These are phyloP conservation scores for Fusarium solani-melongenae DNA, from an alignment of 2,329 filamentous ascomycete genomes.

Conservation along the genomic window DNA sequence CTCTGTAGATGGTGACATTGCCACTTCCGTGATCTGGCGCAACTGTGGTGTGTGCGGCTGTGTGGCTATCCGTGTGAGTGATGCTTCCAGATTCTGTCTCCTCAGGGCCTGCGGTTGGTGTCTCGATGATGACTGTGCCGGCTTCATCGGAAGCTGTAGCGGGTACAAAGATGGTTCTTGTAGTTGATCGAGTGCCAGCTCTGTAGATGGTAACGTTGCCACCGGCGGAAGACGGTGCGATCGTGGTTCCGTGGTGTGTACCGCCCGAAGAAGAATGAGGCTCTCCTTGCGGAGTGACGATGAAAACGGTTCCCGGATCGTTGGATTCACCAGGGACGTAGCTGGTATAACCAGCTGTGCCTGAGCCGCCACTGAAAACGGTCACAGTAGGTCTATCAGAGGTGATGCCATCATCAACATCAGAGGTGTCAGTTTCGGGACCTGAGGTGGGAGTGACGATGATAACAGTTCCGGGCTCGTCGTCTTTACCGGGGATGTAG, in stretches of 20 bases:
- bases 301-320: neutral
- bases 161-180: constrained; percentile 2
- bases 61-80: neutral
- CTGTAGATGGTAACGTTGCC: constrained; percentile 1
- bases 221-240: neutral
- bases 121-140: constrained; percentile 16
- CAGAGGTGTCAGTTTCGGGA: neutral
- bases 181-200: constrained; percentile 3
- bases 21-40: neutral
- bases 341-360: neutral
- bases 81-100: neutral
- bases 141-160: constrained; percentile 7
- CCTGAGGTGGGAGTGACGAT: neutral
- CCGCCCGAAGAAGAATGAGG: neutral
- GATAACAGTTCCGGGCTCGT: neutral
- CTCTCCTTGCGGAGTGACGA: neutral
- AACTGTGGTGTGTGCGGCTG: neutral
- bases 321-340: neutral
- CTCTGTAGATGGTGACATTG: neutral
- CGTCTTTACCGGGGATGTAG: neutral
- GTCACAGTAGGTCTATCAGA: constrained; percentile 1
- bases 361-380: constrained; percentile 4
- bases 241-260: neutral
- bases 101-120: neutral
- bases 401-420: neutral